phyloP scores from a whole-genome alignment of 352 stramenopile genomes.

The Pythium aquatile region DNA sequence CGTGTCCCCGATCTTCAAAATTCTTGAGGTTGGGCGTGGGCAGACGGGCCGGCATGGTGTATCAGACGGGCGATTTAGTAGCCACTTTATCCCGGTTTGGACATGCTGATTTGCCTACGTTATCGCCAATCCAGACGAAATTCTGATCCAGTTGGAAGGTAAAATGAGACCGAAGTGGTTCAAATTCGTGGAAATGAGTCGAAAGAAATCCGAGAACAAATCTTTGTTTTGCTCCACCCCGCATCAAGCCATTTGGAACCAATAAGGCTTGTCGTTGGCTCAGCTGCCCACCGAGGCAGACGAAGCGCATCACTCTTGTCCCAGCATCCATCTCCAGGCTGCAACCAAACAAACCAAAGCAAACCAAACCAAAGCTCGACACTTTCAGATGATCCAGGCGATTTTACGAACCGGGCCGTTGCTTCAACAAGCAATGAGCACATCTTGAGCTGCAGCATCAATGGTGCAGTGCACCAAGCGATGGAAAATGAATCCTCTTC shows the following conservation, averaged over 20 bases:
- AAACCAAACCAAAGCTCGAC: not conserved
- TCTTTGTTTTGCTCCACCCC: constrained; percentile 4
- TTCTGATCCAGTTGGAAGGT: not conserved
- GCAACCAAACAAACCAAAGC: not conserved
- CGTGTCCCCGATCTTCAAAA: constrained; percentile 15
- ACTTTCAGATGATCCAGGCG: not conserved
- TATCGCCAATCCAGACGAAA: not conserved
- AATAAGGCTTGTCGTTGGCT: not conserved
- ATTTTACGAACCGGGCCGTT: not conserved
- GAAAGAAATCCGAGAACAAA: constrained; percentile 5
- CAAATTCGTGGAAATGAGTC: not conserved
- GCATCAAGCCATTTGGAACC: not conserved
- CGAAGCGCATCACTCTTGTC: constrained; percentile 6
- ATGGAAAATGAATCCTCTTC: not conserved
- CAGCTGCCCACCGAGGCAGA: constrained; percentile 8
- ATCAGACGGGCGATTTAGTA: constrained; percentile 4
- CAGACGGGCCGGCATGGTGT: constrained; percentile 10
- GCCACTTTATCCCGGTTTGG: not conserved
- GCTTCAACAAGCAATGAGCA: not conserved
- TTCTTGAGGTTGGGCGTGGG: not conserved
- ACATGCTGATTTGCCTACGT: not conserved
- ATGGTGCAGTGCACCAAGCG: not conserved
- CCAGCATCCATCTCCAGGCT: constrained; percentile 7
- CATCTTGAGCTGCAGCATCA: not conserved
- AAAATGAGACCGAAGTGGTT: not conserved